phyloP scores from a whole-genome alignment of 805 yeast genomes.

The Lipomyces sp. region DNA sequence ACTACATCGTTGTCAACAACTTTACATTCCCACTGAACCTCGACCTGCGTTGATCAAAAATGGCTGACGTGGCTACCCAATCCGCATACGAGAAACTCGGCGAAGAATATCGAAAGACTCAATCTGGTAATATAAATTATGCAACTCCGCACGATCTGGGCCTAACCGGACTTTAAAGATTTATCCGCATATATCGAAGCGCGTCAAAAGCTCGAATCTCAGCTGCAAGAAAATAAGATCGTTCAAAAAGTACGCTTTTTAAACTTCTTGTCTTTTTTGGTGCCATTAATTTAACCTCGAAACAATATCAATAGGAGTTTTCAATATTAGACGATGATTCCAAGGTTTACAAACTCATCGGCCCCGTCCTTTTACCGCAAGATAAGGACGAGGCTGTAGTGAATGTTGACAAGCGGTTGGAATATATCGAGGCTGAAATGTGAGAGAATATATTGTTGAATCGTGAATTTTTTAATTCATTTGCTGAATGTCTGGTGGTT shows the following conservation, averaged over 20 bases:
- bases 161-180: constrained; percentile 34
- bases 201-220: constrained; percentile 90
- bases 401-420: constrained; percentile 87
- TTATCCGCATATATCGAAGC: constrained; percentile 61
- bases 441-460: constrained; percentile 37
- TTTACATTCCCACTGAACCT: not conserved
- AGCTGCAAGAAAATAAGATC: constrained; percentile 88
- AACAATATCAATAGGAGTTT: constrained; percentile 58
- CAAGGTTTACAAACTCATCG: constrained; percentile 85
- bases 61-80: constrained; percentile 25
- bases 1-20: not conserved
- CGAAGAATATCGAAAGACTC: constrained; percentile 32
- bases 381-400: constrained; percentile 78
- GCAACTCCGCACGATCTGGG: no score
- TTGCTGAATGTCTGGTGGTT: not conserved
- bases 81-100: constrained; percentile 34
- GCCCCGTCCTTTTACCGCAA: constrained; percentile 90
- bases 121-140: constrained; percentile 24
- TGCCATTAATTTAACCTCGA: not conserved
- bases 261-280: not conserved
- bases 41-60: not conserved
- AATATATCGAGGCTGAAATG: constrained; percentile 82
- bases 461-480: not conserved
- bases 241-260: constrained; percentile 58
- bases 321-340: constrained; percentile 65